Evolutionary conservation across 176 grass and related monocot species (phyloP).

Genomic region (Tillandsia fasciculata): DNA sequence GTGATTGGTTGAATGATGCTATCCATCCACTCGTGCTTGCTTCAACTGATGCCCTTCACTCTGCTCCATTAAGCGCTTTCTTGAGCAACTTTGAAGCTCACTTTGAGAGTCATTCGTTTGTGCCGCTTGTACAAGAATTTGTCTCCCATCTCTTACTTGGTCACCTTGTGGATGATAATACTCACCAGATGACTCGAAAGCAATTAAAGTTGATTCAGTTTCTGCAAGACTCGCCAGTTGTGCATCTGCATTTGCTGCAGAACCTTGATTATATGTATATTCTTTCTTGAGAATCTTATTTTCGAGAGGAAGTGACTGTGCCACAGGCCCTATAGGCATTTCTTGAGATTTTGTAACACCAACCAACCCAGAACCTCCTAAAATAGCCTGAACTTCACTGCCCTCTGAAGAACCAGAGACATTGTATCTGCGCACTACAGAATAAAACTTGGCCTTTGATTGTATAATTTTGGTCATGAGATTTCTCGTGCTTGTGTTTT

Average conservation of each 20-base stretch:
- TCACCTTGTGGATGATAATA: not conserved
- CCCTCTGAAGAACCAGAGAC: not conserved
- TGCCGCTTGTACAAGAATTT: not conserved
- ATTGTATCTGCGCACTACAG: not conserved
- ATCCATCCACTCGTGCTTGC: conserved; percentile 8
- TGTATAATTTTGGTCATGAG: conserved; percentile 35
- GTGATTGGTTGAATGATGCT: not conserved
- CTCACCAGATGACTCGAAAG: not conserved
- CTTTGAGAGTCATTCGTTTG: not conserved
- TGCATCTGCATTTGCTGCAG: not conserved
- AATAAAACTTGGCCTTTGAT: conserved; percentile 34
- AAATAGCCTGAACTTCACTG: not conserved
- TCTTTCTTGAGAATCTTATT: not conserved
- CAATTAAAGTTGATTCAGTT: not conserved
- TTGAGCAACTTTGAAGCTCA: not conserved
- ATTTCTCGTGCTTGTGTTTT: conserved; percentile 10
- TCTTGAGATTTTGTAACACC: conserved; percentile 18
- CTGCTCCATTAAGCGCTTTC: conserved; percentile 26
- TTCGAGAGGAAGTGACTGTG: not conserved
- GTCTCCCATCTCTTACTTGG: conserved; percentile 11
- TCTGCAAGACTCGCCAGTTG: not conserved
- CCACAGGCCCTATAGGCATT: conserved; percentile 6
- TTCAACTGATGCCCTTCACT: not conserved
- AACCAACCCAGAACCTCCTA: not conserved
- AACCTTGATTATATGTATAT: not conserved